Evolutionary conservation across 192 early-diverging fungal genomes (phyloP).

Genomic region (Chytriomyces sp.): DNA sequence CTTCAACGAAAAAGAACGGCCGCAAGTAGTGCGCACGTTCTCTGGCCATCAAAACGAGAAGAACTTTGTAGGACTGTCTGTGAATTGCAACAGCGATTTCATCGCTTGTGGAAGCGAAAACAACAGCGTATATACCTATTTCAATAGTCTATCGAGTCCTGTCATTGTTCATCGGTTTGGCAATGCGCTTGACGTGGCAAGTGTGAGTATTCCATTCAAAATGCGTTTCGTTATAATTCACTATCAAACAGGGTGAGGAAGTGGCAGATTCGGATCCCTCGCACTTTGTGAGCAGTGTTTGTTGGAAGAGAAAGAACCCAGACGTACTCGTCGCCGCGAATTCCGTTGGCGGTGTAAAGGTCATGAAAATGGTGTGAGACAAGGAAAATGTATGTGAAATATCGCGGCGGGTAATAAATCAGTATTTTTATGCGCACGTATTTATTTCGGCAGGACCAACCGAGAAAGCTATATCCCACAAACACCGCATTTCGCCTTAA

Average conservation of each 20-base stretch:
- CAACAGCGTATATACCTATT: slow-evolving; percentile 86
- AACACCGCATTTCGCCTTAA: too few relatives aligned
- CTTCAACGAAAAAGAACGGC: not conserved
- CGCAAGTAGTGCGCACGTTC: slow-evolving; percentile 69
- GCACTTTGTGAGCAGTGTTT: slow-evolving; percentile 89
- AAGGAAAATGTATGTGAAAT: too few relatives aligned
- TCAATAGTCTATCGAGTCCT: slow-evolving; percentile 71
- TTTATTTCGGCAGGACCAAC: too few relatives aligned
- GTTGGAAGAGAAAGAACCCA: slow-evolving; percentile 78
- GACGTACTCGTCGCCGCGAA: slow-evolving; percentile 84
- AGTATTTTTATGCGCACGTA: too few relatives aligned
- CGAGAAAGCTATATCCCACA: too few relatives aligned
- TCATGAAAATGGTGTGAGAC: slow-evolving; percentile 67
- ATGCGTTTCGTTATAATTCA: slow-evolving; percentile 14
- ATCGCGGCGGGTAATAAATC: too few relatives aligned
- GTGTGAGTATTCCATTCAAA: slow-evolving; percentile 53
- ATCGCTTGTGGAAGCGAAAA: slow-evolving; percentile 94
- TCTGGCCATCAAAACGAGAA: slow-evolving; percentile 89
- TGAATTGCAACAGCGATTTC: slow-evolving; percentile 71
- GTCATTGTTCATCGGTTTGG: slow-evolving; percentile 79
- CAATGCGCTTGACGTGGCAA: slow-evolving; percentile 61
- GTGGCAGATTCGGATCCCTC: slow-evolving; percentile 59
- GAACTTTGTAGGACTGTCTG: slow-evolving; percentile 94
- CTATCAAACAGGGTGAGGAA: slow-evolving; percentile 51
- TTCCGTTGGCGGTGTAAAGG: slow-evolving; percentile 86